Percentiles rank a stretch among this genome's conserved stretches.
Conservation (phyloP, 306 rosid genomes). For the Castanopsis chinensis region DNA sequence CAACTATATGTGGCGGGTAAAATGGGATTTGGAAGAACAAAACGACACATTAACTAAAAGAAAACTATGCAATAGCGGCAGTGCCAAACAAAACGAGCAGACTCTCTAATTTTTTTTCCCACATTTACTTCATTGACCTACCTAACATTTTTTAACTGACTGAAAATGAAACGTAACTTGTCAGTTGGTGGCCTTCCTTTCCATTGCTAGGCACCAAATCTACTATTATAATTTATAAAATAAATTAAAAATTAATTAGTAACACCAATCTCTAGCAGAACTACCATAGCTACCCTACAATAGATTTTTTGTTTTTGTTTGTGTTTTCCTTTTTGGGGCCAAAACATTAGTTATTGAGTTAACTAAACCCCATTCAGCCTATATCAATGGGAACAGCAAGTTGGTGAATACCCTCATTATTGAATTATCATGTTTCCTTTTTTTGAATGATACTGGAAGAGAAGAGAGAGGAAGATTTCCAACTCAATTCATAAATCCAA, state of each 20-base stretch:
- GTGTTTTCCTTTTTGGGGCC: not conserved
- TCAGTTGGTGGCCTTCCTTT: slow-evolving; percentile 44
- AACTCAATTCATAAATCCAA: too few species aligned
- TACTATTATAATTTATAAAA: not conserved
- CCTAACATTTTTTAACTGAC: slow-evolving; percentile 5
- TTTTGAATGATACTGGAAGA: too few species aligned
- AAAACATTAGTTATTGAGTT: not conserved
- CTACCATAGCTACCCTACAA: too few species aligned
- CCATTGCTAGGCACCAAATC: slow-evolving; percentile 14
- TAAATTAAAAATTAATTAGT: too few species aligned
- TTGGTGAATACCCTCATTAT: too few species aligned
- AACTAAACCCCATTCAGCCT: not conserved
- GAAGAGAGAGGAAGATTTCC: too few species aligned
- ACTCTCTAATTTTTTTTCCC: not conserved
- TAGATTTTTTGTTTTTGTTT: too few species aligned
- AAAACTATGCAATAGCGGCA: slow-evolving; percentile 22
- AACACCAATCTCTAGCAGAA: too few species aligned
- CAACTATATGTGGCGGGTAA: slow-evolving; percentile 13
- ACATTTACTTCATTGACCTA: not conserved
- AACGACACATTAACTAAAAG: slow-evolving; percentile 51
- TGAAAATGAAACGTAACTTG: slow-evolving; percentile 45
- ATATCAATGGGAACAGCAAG: too few species aligned
- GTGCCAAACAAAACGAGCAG: slow-evolving; percentile 13
- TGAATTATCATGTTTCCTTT: too few species aligned
- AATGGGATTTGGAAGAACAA: slow-evolving; percentile 44